Conservation (phyloP, 2,329 filamentous ascomycete genomes). For the Ilyonectria destructans region DNA sequence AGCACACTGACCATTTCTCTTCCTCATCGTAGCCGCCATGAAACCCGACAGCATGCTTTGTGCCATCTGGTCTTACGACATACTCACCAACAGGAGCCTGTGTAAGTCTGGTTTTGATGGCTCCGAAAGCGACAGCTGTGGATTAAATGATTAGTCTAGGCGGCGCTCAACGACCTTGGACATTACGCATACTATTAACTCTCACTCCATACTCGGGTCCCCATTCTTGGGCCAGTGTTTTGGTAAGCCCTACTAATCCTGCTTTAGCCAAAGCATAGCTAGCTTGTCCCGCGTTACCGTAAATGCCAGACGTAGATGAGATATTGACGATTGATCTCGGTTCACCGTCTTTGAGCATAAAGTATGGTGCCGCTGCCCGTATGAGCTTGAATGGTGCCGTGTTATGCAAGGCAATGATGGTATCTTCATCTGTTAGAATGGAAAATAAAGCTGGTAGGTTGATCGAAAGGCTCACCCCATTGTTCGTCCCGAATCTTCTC, state of each 20-base stretch:
- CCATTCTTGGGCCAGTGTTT: slow-evolving; percentile 94
- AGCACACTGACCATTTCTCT: slow-evolving; percentile 27
- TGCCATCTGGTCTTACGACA: slow-evolving; percentile 28
- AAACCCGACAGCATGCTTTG: slow-evolving; percentile 33
- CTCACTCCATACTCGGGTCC: slow-evolving; percentile 64
- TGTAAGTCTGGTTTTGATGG: slow-evolving; percentile 34
- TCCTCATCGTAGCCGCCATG: slow-evolving; percentile 34
- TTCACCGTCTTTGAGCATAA: slow-evolving; percentile 88
- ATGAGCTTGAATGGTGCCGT: slow-evolving; percentile 90
- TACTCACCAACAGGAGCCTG: slow-evolving; percentile 31
- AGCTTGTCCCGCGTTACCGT: slow-evolving; percentile 90
- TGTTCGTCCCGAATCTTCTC: slow-evolving; percentile 94
- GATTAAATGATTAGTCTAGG: background rate
- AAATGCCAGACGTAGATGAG: slow-evolving; percentile 83
- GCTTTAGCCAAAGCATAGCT: slow-evolving; percentile 92
- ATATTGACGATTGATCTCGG: slow-evolving; percentile 88
- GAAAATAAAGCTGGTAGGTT: background rate
- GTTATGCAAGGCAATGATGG: slow-evolving; percentile 86
- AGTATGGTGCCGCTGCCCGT: slow-evolving; percentile 86
- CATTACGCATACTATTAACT: slow-evolving; percentile 19
- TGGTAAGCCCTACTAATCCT: slow-evolving; percentile 85
- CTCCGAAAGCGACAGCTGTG: slow-evolving; percentile 29
- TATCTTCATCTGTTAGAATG: slow-evolving; percentile 64
- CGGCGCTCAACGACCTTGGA: background rate
- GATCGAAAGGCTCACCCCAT: slow-evolving; percentile 65